Percentiles rank a stretch among this genome's conserved stretches.
Conservation (phyloP, 768 basidiomycete species). For the Leucosporidium yakuticum region DNA sequence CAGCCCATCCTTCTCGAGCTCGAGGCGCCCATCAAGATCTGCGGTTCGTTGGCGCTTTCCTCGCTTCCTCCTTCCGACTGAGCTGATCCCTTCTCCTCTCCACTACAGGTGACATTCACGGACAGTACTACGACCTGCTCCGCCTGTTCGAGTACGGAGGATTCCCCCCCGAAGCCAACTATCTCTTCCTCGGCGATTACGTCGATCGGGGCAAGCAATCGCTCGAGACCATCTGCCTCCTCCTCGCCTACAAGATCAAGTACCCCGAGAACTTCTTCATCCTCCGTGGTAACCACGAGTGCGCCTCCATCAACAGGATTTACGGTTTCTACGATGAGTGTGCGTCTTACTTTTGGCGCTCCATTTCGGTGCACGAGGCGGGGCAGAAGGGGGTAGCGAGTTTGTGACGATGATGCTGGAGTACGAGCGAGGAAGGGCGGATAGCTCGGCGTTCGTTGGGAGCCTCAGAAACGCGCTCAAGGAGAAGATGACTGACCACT, state of each 20-base stretch:
- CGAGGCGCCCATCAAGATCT: conserved; percentile 99
- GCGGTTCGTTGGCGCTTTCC: conserved; percentile 58
- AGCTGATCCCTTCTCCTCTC: background rate
- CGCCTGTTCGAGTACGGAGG: conserved; percentile 98
- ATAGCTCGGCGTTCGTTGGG: background rate
- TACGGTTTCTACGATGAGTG: conserved; percentile 99
- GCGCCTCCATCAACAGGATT: conserved; percentile 98
- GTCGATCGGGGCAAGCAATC: conserved; percentile 99
- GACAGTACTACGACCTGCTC: conserved; percentile 97
- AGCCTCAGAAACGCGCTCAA: conserved; percentile 4
- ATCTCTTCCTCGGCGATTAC: conserved; percentile 98
- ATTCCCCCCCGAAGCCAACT: conserved; percentile 99
- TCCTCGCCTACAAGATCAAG: conserved; percentile 99
- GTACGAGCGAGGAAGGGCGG: background rate
- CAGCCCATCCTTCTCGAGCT: conserved; percentile 96
- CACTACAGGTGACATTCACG: conserved; percentile 85
- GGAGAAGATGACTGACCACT: conserved; percentile 5
- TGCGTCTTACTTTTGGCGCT: conserved; percentile 49
- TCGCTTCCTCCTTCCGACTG: conserved; percentile 7
- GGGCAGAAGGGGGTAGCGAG: too few species aligned
- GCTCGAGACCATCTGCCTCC: conserved; percentile 97
- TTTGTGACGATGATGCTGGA: background rate
- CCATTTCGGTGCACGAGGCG: too few species aligned
- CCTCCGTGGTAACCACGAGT: conserved; percentile 96
- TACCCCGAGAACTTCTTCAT: conserved; percentile 99